phyloP scores from a whole-genome alignment of 257 asterid species.

The Solanum arcanum region DNA sequence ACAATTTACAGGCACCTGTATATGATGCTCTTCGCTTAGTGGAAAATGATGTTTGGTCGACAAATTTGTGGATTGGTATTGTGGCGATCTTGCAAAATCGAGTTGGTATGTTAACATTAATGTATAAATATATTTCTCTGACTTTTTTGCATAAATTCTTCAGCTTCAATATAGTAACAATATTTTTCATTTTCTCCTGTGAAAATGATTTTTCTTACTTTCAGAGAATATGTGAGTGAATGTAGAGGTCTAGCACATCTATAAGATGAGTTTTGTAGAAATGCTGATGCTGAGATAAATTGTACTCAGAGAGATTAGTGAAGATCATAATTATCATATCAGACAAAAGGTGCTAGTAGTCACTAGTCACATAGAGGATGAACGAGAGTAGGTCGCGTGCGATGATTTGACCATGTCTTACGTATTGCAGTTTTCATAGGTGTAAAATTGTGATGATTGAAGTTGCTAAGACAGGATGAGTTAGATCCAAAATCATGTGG shows the following conservation, averaged over 20 bases:
- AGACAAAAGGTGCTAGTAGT: not conserved
- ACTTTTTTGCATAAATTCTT: not conserved
- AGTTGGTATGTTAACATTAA: slow-evolving; percentile 47
- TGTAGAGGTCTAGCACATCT: not conserved
- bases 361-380: not conserved
- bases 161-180: not conserved
- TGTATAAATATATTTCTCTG: not conserved
- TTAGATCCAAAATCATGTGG: not conserved
- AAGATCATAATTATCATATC: not conserved
- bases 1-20: slow-evolving; percentile 43
- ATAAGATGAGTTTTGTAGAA: not conserved
- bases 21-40: slow-evolving; percentile 32
- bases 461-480: not conserved
- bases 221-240: not conserved
- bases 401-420: not conserved
- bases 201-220: too few relatives aligned
- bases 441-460: not conserved
- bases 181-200: not conserved
- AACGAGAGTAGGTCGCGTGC: not conserved
- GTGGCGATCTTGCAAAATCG: slow-evolving; percentile 73
- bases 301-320: not conserved
- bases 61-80: slow-evolving; percentile 52
- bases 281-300: not conserved
- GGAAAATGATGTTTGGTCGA: slow-evolving; percentile 36
- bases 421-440: not conserved